Base-by-base conservation (phyloP, 2,329 filamentous ascomycete species). In the Stachybotrys elegans region DNA sequence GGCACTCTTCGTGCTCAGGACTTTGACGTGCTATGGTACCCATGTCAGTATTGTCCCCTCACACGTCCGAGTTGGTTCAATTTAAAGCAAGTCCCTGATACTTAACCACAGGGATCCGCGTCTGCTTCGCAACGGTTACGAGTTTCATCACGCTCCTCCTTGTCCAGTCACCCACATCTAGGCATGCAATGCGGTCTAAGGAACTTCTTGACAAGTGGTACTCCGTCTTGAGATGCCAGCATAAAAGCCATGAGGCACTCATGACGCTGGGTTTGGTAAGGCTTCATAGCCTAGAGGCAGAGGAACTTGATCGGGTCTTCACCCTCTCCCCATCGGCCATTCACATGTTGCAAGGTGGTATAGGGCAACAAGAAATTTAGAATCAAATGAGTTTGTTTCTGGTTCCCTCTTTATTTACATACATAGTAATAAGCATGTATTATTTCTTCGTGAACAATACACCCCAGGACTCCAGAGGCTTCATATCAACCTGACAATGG, bases 111-210 rank as follows among this genome's bases (percentile, higher is more conserved):
- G 32, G 42, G 42, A 2, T 45, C 46, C 43, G 45, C 42, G 20
- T 43, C 45, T 7, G 46, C 14, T 51, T 49, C 19, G 49, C 49
- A 13, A 40, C 47, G 3, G 45, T 51, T 4, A 47, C 47, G 19
- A 51, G 48, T 32, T 51, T 51, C 39, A 43, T 51, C n/a, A 43
- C 42, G 16, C 19, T 49, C 17, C 45, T 51, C 4, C 43, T 49
- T 4, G 45, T 51, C 3, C 49, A 51, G 32, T 47, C 49, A 6
- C 49, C 49, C 8, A 46, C 6, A 6, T 12, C 20, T 39, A 4
- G 40, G 40, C 5, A 20, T 5, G 34, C 34, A 6, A 20, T 12
- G 5, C 6, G 16, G n/a, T 7, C 34, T 4, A 37, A 37, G 16
- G 6, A 7, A 5, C 16, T 37, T 8, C n/a, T 17, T 21, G 34